A percentile compares a stretch with the other conserved stretches of the same genome.
These are phyloP conservation scores for Pleurotus salmoneostramineus DNA, from an alignment of 768 basidiomycete species.

Conservation along the genomic window DNA sequence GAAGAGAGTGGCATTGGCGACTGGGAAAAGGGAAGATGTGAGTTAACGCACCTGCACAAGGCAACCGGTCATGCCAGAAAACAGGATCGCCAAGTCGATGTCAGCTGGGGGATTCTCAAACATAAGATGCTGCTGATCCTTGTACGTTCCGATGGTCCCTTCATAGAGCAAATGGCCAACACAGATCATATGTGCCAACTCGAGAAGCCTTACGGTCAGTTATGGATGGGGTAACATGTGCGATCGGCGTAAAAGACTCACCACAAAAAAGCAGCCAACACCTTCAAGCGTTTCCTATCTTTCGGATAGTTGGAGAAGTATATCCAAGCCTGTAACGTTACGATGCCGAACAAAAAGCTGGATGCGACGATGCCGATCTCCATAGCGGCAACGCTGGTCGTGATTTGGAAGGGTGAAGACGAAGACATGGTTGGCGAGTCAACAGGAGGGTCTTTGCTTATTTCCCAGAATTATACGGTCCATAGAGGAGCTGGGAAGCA, in stretches of 20 bases:
- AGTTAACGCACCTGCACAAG: neutral
- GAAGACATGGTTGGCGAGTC: neutral
- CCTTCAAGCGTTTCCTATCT: conserved; percentile 18
- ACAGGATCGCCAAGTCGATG: conserved; percentile 1
- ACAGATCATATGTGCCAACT: conserved; percentile 23
- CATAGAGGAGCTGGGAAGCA: conserved; percentile 3
- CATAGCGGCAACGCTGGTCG: conserved; percentile 15
- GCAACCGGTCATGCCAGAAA: neutral
- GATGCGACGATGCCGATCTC: conserved; percentile 22
- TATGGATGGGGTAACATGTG: neutral
- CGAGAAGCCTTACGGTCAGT: conserved; percentile 17
- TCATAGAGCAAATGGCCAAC: conserved; percentile 24
- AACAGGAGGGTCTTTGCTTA: neutral
- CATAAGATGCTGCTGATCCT: conserved; percentile 3
- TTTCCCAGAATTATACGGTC: neutral
- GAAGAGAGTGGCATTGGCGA: neutral
- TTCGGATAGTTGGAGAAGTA: conserved; percentile 20
- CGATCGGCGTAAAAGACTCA: neutral
- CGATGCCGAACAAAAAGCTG: conserved; percentile 24
- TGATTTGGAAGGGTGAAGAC: conserved; percentile 1
- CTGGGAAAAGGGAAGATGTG: neutral
- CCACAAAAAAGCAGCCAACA: conserved; percentile 11
- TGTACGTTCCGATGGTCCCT: conserved; percentile 22
- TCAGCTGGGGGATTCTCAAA: conserved; percentile 5
- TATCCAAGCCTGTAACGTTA: conserved; percentile 20